Percentiles rank a stretch among this genome's conserved stretches.
Evolutionary conservation across 2,329 filamentous ascomycete species (phyloP).

Genomic region (Alternaria sp.): DNA sequence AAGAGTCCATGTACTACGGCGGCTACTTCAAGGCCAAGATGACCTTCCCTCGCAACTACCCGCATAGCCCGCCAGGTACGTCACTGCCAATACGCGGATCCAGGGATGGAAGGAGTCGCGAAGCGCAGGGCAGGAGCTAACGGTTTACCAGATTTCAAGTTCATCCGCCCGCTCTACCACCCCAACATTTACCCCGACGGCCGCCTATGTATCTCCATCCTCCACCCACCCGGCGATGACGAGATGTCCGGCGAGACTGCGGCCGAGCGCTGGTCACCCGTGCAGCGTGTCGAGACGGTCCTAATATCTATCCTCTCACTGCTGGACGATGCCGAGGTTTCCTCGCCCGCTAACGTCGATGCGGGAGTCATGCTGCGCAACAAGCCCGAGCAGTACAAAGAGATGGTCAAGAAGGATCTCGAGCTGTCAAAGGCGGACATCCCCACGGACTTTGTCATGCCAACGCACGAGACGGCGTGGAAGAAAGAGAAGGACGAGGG

Average conservation of each 20-base stretch:
- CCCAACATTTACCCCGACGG: conserved; percentile 94
- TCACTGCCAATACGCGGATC: conserved; percentile 10
- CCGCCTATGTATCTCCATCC: conserved; percentile 92
- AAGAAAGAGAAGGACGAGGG: conserved; percentile 68
- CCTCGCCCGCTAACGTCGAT: conserved; percentile 93
- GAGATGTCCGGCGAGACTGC: conserved; percentile 89
- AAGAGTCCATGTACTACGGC: conserved; percentile 88
- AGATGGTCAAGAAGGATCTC: conserved; percentile 71
- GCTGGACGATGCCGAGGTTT: conserved; percentile 92
- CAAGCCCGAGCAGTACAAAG: conserved; percentile 71
- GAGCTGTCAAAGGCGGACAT: conserved; percentile 79
- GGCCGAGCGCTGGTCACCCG: conserved; percentile 90
- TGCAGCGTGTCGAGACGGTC: conserved; percentile 93
- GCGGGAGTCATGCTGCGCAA: conserved; percentile 86
- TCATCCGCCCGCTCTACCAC: conserved; percentile 80
- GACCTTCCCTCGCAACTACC: conserved; percentile 87
- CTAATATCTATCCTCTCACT: conserved; percentile 90
- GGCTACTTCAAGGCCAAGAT: conserved; percentile 93
- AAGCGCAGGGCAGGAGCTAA: conserved; percentile 10
- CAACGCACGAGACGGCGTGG: conserved; percentile 70
- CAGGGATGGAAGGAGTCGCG: neutral
- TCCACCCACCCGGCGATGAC: conserved; percentile 91
- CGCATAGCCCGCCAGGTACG: conserved; percentile 77
- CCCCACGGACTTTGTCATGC: conserved; percentile 80
- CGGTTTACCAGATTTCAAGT: conserved; percentile 71